phyloP scores from a whole-genome alignment of 164 flowering plant genomes.

The Liquidambar formosana region DNA sequence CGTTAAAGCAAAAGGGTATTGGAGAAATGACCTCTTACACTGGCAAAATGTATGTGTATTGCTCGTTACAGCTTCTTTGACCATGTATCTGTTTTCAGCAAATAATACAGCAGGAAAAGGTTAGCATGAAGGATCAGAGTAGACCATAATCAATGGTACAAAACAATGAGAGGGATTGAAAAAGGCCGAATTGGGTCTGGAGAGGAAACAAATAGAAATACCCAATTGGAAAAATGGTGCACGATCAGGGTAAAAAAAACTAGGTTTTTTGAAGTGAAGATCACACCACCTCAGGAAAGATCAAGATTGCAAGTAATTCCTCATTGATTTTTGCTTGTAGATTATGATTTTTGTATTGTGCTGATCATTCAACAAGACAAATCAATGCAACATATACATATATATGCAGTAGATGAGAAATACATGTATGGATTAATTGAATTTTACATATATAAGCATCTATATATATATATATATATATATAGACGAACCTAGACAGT shows the following conservation, averaged over 20 bases:
- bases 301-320: no score
- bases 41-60: not conserved
- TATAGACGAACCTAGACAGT: constrained; percentile 9
- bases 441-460: no score
- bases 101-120: not conserved
- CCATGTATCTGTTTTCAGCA: constrained; percentile 1
- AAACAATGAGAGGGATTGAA: not conserved
- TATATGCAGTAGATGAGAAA: no score
- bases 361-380: no score
- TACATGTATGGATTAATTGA: no score
- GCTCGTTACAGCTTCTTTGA: not conserved
- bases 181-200: not conserved
- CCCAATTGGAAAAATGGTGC: not conserved
- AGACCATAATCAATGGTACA: no score
- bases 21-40: not conserved
- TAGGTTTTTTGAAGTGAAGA: no score
- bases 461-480: no score
- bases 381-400: no score
- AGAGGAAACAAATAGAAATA: not conserved
- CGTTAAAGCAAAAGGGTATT: no score
- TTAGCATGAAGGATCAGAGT: constrained; percentile 1
- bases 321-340: no score
- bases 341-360: no score
- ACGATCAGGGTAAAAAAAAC: not conserved
- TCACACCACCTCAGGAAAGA: not conserved